Percentiles rank a stretch among this genome's conserved stretches.
Evolutionary conservation across 192 early-diverging fungal genomes (phyloP).

Genomic region (Physocladia obscura): DNA sequence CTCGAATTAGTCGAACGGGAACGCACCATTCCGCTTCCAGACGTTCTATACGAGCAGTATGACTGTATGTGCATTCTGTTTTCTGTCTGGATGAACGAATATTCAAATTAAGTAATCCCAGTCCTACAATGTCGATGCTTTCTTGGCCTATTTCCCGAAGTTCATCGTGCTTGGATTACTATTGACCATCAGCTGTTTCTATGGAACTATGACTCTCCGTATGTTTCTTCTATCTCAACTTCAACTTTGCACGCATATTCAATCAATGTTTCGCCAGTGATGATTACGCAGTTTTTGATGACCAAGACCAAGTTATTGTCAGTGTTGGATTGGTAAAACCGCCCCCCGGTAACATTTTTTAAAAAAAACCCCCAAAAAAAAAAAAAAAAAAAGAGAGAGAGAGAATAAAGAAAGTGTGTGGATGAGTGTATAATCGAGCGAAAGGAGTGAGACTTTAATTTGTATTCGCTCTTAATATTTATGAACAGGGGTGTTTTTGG

Average conservation of each 20-base stretch:
- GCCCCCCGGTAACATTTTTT: slow-evolving; percentile 51
- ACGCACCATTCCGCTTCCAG: slow-evolving; percentile 68
- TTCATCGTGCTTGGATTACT: slow-evolving; percentile 88
- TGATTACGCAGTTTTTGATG: slow-evolving; percentile 73
- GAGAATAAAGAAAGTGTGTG: too few species aligned
- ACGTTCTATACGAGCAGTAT: slow-evolving; percentile 76
- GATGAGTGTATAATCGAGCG: too few species aligned
- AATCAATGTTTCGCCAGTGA: slow-evolving; percentile 32
- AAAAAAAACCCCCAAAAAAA: too few species aligned
- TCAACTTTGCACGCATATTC: slow-evolving; percentile 14
- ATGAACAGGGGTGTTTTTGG: slow-evolving; percentile 81
- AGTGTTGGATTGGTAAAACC: slow-evolving; percentile 81
- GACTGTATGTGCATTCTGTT: slow-evolving; percentile 44
- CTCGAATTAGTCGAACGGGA: slow-evolving; percentile 61
- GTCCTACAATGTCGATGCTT: slow-evolving; percentile 74
- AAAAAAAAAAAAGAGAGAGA: too few species aligned
- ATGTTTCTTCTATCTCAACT: background rate
- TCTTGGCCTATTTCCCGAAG: slow-evolving; percentile 89
- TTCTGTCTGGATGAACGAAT: background rate
- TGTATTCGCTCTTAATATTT: background rate
- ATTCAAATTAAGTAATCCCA: slow-evolving; percentile 1
- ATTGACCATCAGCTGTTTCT: slow-evolving; percentile 86
- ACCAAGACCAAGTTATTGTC: slow-evolving; percentile 86
- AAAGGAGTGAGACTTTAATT: too few species aligned
- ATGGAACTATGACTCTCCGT: slow-evolving; percentile 86